Conservation (phyloP, 768 basidiomycete species). For the Nidularia pulvinata region DNA sequence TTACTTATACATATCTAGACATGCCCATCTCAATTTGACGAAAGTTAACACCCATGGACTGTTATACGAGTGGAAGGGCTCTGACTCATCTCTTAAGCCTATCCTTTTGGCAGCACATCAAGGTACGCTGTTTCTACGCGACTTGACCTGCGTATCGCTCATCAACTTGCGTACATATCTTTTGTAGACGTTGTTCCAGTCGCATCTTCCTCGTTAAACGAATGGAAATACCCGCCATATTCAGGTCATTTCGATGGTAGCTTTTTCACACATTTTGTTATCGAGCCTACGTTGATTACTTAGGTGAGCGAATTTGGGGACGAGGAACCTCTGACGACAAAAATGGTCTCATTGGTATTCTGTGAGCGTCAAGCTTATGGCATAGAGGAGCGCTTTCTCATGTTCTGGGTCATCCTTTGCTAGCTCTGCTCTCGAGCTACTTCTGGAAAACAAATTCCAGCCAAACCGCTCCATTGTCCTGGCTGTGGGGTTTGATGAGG, state of each 20-base stretch:
- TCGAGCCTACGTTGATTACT: neutral
- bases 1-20: no score
- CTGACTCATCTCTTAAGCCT: slow-evolving; percentile 62
- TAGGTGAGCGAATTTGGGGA: slow-evolving; percentile 44
- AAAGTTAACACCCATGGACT: slow-evolving; percentile 79
- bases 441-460: slow-evolving; percentile 4
- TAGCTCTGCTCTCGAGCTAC: slow-evolving; percentile 10
- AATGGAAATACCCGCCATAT: slow-evolving; percentile 60
- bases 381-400: no score
- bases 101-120: slow-evolving; percentile 67
- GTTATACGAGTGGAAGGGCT: slow-evolving; percentile 73
- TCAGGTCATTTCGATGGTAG: slow-evolving; percentile 57
- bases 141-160: no score
- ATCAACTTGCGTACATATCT: no score
- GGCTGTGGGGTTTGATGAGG: slow-evolving; percentile 2
- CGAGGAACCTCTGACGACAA: slow-evolving; percentile 50
- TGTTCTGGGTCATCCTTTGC: neutral
- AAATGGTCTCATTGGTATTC: slow-evolving; percentile 24
- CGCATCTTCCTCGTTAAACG: slow-evolving; percentile 39
- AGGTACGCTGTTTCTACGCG: no score
- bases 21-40: slow-evolving; percentile 53
- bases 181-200: no score
- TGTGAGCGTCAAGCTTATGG: slow-evolving; percentile 12
- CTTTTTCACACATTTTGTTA: neutral
- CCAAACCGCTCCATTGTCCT: slow-evolving; percentile 1